These are phyloP conservation scores for Beta corolliflora DNA, from an alignment of 179 eudicot genomes.

Conservation along the genomic window DNA sequence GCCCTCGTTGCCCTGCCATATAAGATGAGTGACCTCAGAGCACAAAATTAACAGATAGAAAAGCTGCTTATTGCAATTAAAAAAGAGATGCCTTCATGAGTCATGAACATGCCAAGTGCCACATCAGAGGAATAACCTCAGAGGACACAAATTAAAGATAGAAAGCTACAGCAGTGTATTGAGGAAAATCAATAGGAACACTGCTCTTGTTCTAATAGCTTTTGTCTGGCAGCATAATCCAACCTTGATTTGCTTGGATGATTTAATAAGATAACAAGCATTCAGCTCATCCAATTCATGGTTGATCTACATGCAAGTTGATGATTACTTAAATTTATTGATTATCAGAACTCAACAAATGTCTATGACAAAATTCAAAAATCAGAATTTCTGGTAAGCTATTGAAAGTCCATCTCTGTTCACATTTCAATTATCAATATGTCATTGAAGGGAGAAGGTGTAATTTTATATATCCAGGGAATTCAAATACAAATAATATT, in stretches of 20 bases:
- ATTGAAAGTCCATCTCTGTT: neutral
- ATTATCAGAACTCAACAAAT: neutral
- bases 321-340: neutral
- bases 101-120: conserved; percentile 71
- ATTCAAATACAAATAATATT: neutral
- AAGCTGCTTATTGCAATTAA: neutral
- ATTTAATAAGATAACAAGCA: neutral
- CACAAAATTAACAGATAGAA: conserved; percentile 1
- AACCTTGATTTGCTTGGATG: neutral
- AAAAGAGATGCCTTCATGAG: neutral
- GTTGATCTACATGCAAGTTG: neutral
- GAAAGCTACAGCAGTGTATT: neutral
- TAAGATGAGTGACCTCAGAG: conserved; percentile 21
- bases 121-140: conserved; percentile 27
- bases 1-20: conserved; percentile 89
- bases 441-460: neutral
- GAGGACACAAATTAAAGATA: conserved; percentile 2
- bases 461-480: neutral
- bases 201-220: neutral
- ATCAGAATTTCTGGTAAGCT: neutral
- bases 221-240: neutral
- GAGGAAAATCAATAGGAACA: conserved; percentile 7
- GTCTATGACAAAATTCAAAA: neutral
- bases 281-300: neutral
- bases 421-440: neutral